Evolutionary conservation across 2,329 filamentous ascomycete genomes (phyloP).

Genomic region (Verticillium albo-atrum): DNA sequence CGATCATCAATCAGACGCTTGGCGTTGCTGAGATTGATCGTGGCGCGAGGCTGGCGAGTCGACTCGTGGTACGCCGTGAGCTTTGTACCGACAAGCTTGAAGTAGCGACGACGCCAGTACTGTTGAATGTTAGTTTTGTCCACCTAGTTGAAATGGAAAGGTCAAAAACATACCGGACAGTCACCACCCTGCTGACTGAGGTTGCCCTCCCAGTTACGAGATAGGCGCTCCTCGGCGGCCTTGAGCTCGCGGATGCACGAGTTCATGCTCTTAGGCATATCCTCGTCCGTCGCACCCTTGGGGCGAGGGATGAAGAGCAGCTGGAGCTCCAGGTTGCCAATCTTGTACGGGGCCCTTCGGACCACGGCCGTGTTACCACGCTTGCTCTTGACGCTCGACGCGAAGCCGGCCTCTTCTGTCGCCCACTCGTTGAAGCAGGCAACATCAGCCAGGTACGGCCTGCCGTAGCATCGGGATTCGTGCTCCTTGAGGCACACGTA

Average conservation of each 20-base stretch:
- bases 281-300: slow-evolving; percentile 79
- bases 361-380: slow-evolving; percentile 66
- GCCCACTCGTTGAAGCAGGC: slow-evolving; percentile 99
- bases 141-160: slow-evolving; percentile 11
- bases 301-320: slow-evolving; percentile 92
- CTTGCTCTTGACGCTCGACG: slow-evolving; percentile 93
- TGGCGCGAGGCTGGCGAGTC: slow-evolving; percentile 90
- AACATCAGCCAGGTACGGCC: slow-evolving; percentile 82
- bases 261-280: slow-evolving; percentile 99
- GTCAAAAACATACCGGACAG: slow-evolving; percentile 73
- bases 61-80: slow-evolving; percentile 95
- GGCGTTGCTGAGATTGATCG: slow-evolving; percentile 93
- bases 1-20: slow-evolving; percentile 92
- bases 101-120: slow-evolving; percentile 98
- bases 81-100: slow-evolving; percentile 87
- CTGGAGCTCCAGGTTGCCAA: slow-evolving; percentile 92
- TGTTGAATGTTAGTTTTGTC: slow-evolving; percentile 41
- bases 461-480: slow-evolving; percentile 81
- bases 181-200: slow-evolving; percentile 96
- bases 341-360: slow-evolving; percentile 88
- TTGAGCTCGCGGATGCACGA: slow-evolving; percentile 90
- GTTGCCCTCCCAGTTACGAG: slow-evolving; percentile 79
- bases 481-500: slow-evolving; percentile 95
- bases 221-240: slow-evolving; percentile 76
- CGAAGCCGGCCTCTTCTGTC: slow-evolving; percentile 71